phyloP scores from a whole-genome alignment of 306 rosid genomes.

The Cicer pinnatifidum region DNA sequence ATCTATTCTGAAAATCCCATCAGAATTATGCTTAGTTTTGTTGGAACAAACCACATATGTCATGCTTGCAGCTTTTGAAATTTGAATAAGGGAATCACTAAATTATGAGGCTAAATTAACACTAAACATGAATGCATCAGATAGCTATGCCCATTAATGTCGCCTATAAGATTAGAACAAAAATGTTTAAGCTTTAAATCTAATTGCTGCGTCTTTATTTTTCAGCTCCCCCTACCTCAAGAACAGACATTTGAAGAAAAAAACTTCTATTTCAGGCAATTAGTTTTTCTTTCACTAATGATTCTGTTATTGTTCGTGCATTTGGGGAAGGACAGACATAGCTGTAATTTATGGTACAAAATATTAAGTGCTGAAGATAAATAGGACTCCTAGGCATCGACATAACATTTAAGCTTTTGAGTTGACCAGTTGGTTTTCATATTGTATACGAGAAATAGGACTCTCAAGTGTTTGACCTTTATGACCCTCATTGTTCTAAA shows the following conservation, averaged over 20 bases:
- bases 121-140: conserved; percentile 24
- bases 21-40: conserved; percentile 20
- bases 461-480: not conserved
- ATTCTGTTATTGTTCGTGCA: not conserved
- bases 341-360: conserved; percentile 20
- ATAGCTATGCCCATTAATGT: conserved; percentile 19
- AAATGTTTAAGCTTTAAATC: conserved; percentile 22
- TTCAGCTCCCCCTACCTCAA: not conserved
- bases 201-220: not conserved
- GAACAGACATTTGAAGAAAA: conserved; percentile 1
- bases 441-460: not conserved
- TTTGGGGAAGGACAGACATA: not conserved
- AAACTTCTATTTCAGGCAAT: not conserved
- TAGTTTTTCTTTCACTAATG: conserved; percentile 4
- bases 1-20: conserved; percentile 19
- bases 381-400: conserved; percentile 19
- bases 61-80: conserved; percentile 10
- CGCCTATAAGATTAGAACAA: conserved; percentile 15
- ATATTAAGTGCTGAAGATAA: not conserved
- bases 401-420: not conserved
- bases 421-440: not conserved
- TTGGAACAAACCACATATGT: conserved; percentile 12
- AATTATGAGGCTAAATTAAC: not conserved
- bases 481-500: conserved; percentile 6
- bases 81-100: not conserved